These are phyloP conservation scores for Rhizopogon rudus DNA, from an alignment of 768 basidiomycete species.

Conservation along the genomic window DNA sequence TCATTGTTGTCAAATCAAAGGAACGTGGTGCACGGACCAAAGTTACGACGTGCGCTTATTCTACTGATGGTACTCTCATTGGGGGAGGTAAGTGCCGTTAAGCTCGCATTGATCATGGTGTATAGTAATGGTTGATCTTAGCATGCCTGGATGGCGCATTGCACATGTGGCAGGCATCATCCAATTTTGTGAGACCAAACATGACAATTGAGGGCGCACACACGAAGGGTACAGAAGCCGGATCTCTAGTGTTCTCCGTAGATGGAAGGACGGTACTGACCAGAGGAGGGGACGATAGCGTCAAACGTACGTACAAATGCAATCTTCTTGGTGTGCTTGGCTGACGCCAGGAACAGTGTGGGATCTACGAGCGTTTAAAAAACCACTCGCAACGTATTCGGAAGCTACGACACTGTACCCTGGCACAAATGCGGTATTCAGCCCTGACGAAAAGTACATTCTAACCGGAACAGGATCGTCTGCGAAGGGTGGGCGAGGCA, in stretches of 20 bases:
- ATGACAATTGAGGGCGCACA: slow-evolving; percentile 86
- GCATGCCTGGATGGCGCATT: slow-evolving; percentile 89
- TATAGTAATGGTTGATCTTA: slow-evolving; percentile 26
- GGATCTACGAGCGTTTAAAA: slow-evolving; percentile 90
- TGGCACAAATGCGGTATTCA: slow-evolving; percentile 91
- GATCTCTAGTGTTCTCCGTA: slow-evolving; percentile 82
- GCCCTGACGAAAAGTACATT: slow-evolving; percentile 87
- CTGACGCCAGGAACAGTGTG: slow-evolving; percentile 57
- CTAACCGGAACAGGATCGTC: slow-evolving; percentile 77
- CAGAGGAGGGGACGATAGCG: slow-evolving; percentile 90
- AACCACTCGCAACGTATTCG: slow-evolving; percentile 67
- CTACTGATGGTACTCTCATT: slow-evolving; percentile 84
- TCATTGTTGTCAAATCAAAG: slow-evolving; percentile 96
- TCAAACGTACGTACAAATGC: slow-evolving; percentile 72
- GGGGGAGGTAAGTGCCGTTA: slow-evolving; percentile 64
- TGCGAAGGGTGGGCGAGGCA: slow-evolving; percentile 63
- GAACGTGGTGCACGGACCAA: slow-evolving; percentile 93
- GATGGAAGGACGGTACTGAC: slow-evolving; percentile 85
- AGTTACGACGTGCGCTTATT: slow-evolving; percentile 83
- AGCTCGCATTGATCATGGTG: background rate
- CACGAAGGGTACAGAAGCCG: slow-evolving; percentile 78
- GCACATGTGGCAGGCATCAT: slow-evolving; percentile 88
- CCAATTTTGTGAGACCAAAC: slow-evolving; percentile 91
- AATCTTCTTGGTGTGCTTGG: background rate
- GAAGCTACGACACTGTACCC: slow-evolving; percentile 79